Conservation (phyloP, 2,329 filamentous ascomycete genomes). For the Gnomoniopsis sp. region DNA sequence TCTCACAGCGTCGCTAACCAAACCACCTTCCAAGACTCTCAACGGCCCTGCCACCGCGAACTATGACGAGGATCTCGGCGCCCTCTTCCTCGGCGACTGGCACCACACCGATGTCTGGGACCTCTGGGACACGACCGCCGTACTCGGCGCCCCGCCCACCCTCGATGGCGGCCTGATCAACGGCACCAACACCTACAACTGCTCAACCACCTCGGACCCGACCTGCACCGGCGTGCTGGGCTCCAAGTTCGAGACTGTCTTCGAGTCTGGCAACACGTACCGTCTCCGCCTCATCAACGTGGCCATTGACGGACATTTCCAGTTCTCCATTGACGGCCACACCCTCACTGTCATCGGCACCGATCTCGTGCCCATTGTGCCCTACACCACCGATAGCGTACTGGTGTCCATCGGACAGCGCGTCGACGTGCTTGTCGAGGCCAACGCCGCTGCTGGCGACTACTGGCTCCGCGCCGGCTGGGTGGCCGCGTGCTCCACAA, state of each 20-base stretch:
- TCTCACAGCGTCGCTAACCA: slow-evolving; percentile 24
- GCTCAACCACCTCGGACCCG: slow-evolving; percentile 1
- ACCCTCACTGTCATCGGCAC: slow-evolving; percentile 52
- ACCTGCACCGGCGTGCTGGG: slow-evolving; percentile 21
- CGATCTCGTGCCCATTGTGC: slow-evolving; percentile 57
- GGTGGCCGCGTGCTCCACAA: slow-evolving; percentile 19
- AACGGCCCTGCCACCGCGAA: slow-evolving; percentile 40
- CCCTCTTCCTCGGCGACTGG: slow-evolving; percentile 48
- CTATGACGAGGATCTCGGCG: slow-evolving; percentile 48
- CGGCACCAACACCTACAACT: slow-evolving; percentile 20
- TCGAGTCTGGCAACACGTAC: slow-evolving; percentile 37
- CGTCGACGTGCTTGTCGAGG: slow-evolving; percentile 20
- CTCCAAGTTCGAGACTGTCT: slow-evolving; percentile 25
- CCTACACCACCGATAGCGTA: slow-evolving; percentile 46
- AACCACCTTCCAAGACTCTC: slow-evolving; percentile 32
- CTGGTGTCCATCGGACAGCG: slow-evolving; percentile 41
- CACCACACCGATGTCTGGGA: slow-evolving; percentile 30
- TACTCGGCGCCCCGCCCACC: slow-evolving; percentile 8
- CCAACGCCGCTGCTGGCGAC: slow-evolving; percentile 13
- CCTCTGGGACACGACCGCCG: slow-evolving; percentile 19
- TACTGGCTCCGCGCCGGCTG: slow-evolving; percentile 25
- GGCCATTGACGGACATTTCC: slow-evolving; percentile 40
- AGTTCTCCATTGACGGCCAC: slow-evolving; percentile 55
- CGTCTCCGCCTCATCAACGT: slow-evolving; percentile 46
- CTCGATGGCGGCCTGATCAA: slow-evolving; percentile 24